Percentiles rank a stretch among this genome's conserved stretches.
phyloP scores from a whole-genome alignment of 1,284 basidiomycete genomes.

The Athelia sp. region DNA sequence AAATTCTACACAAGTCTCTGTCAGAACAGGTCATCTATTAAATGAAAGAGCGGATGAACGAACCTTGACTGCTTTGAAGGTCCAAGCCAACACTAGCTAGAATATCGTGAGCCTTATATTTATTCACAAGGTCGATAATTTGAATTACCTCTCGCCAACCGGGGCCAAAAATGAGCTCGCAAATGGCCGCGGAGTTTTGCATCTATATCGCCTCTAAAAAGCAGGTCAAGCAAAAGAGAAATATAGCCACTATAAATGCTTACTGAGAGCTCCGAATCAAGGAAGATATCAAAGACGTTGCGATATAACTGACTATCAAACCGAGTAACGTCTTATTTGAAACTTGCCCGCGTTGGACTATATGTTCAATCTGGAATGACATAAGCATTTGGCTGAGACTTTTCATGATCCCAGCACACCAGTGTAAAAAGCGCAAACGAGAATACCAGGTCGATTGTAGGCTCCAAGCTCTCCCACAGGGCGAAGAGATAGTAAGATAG shows the following conservation, averaged over 20 bases:
- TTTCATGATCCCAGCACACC: background rate
- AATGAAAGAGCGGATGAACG: background rate
- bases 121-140: background rate
- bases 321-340: background rate
- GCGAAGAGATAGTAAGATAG: background rate
- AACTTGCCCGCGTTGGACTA: background rate
- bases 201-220: slow-evolving; percentile 13
- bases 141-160: slow-evolving; percentile 27
- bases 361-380: slow-evolving; percentile 11
- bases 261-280: slow-evolving; percentile 10
- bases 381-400: background rate
- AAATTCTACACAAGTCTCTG: background rate
- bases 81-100: background rate
- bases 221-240: background rate
- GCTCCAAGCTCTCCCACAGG: background rate
- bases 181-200: slow-evolving; percentile 19
- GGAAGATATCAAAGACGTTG: slow-evolving; percentile 11
- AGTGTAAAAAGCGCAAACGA: background rate
- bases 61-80: too few relatives aligned
- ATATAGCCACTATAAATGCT: slow-evolving; percentile 2
- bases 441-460: background rate
- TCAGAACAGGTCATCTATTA: background rate
- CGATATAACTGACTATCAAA: slow-evolving; percentile 15
- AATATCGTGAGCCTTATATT: background rate
- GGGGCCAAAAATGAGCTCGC: slow-evolving; percentile 31